These are phyloP conservation scores for Epithele typhae DNA, from an alignment of 768 basidiomycete genomes.

Conservation along the genomic window DNA sequence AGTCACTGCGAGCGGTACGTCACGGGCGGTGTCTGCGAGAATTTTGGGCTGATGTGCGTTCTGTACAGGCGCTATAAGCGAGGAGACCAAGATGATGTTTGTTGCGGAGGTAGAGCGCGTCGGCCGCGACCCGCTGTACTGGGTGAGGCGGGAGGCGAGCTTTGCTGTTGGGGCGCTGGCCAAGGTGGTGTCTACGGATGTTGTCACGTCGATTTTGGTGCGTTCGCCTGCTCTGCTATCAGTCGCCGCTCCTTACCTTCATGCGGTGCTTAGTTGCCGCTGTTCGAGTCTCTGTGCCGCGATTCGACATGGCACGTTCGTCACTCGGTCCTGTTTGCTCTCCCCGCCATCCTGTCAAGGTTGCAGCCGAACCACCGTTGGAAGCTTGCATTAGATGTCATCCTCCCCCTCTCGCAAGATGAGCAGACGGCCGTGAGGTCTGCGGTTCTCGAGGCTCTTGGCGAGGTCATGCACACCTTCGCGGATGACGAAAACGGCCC, in stretches of 20 bases:
- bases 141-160: constrained; percentile 82
- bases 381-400: constrained; percentile 59
- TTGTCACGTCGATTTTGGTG: constrained; percentile 62
- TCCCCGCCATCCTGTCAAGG: constrained; percentile 74
- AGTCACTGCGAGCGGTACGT: constrained; percentile 72
- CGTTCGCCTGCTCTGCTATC: too few species aligned
- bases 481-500: constrained; percentile 59
- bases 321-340: constrained; percentile 80
- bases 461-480: constrained; percentile 87
- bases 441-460: constrained; percentile 81
- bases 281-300: constrained; percentile 64
- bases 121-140: constrained; percentile 60
- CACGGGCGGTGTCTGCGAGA: constrained; percentile 3
- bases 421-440: constrained; percentile 63
- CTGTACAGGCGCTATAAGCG: constrained; percentile 46
- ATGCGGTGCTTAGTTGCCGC: constrained; percentile 54
- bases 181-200: constrained; percentile 77
- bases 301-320: constrained; percentile 82
- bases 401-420: constrained; percentile 61
- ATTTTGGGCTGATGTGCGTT: constrained; percentile 4
- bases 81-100: constrained; percentile 57
- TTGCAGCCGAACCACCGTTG: constrained; percentile 56
- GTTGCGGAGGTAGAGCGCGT: constrained; percentile 73
- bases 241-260: neutral
- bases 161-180: constrained; percentile 87